Conservation (phyloP, 306 rosid species). For the Acmispon strigosus region DNA sequence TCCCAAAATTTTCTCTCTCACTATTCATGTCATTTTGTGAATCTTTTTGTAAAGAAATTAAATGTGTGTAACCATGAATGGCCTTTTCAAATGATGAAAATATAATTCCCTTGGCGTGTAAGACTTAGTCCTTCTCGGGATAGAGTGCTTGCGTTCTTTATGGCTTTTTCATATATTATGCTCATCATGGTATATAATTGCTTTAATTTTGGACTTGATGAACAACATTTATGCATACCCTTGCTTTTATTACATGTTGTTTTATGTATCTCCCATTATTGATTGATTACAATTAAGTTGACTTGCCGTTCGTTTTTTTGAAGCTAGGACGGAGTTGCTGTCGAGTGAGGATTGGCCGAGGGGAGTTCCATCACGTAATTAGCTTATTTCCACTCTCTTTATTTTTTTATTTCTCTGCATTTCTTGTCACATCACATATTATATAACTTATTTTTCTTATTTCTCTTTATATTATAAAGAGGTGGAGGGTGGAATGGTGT, state of each 20-base stretch:
- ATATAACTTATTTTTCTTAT: no score
- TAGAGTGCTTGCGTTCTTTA: not conserved
- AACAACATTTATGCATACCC: not conserved
- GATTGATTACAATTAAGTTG: conserved; percentile 23
- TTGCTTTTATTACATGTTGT: not conserved
- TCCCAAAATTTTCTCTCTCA: conserved; percentile 19
- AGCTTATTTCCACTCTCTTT: no score
- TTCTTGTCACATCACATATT: no score
- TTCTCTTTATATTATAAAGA: no score
- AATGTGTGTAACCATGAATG: not conserved
- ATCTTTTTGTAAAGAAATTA: conserved; percentile 16
- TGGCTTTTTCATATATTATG: conserved; percentile 3
- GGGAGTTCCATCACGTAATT: no score
- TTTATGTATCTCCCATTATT: not conserved
- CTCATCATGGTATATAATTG: conserved; percentile 15
- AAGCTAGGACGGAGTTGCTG: no score
- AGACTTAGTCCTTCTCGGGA: conserved; percentile 13
- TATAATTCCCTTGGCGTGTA: conserved; percentile 65
- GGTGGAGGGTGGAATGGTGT: no score
- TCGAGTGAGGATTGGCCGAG: no score
- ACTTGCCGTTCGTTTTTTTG: not conserved
- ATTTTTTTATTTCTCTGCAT: no score
- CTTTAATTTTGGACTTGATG: conserved; percentile 16
- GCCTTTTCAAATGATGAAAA: conserved; percentile 36
- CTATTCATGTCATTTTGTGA: conserved; percentile 28